These are phyloP conservation scores for Glycine tomentella DNA, from an alignment of 306 rosid species.

Conservation along the genomic window DNA sequence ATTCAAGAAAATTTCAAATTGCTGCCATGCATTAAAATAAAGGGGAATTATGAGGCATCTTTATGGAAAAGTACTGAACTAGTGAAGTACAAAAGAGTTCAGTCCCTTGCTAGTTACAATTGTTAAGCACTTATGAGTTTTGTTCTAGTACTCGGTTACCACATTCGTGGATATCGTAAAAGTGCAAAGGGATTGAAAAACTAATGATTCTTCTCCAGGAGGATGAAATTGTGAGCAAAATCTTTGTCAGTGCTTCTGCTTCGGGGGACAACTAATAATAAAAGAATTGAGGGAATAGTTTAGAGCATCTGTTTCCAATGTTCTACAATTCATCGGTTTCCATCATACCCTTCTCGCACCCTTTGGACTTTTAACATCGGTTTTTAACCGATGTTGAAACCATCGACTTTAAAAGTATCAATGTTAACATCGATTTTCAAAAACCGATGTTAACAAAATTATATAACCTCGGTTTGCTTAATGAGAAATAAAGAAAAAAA, in stretches of 20 bases:
- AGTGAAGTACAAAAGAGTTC: conserved; percentile 14
- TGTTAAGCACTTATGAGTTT: too few relatives aligned
- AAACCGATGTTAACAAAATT: too few relatives aligned
- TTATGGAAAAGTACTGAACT: conserved; percentile 38
- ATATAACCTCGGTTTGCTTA: too few relatives aligned
- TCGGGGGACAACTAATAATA: conserved; percentile 37
- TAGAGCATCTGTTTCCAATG: conserved; percentile 3
- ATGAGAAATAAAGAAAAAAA: too few relatives aligned
- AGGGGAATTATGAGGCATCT: conserved; percentile 15
- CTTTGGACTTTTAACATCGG: too few relatives aligned
- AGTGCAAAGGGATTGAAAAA: conserved; percentile 14
- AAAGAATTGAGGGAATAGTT: background rate
- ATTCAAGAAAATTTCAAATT: conserved; percentile 20
- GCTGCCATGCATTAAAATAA: background rate
- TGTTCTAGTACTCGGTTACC: too few relatives aligned
- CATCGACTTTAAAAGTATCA: too few relatives aligned
- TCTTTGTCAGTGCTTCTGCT: conserved; percentile 33
- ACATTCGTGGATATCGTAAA: too few relatives aligned
- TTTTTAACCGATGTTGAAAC: too few relatives aligned
- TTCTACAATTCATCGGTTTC: background rate
- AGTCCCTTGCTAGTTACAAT: too few relatives aligned
- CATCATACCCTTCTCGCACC: background rate
- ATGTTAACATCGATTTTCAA: too few relatives aligned
- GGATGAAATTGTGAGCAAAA: background rate
- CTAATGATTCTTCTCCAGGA: conserved; percentile 25